Evolutionary conservation across 1,284 basidiomycete species (phyloP), one percentile per base, ranked within the genome.

Genomic region (Cutaneotrichosporon daszewskae): DNA sequence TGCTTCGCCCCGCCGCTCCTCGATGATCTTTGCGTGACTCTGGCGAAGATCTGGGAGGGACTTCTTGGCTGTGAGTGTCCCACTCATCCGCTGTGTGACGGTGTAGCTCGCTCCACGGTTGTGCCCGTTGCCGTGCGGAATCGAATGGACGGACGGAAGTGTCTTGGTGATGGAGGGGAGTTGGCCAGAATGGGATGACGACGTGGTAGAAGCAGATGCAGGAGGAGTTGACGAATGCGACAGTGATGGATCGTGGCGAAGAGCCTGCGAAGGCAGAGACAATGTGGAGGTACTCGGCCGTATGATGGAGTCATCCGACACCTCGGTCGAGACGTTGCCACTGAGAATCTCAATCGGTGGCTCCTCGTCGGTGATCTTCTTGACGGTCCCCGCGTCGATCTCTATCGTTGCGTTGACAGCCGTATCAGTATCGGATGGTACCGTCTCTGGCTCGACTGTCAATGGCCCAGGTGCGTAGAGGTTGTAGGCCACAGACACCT

Each of bases 21-120:
- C 56, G 27, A 71, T 69, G 50, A 69, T 76, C 72, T 60, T 79
- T 74, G 46, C 64, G 47, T 76, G 75, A 40, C 68, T 72, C 33
- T 79, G 80, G 18, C 86, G 79, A 37, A 95, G 72, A 61, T 95
- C 89, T 9, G 91, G 89, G 47, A 95, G 74, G 42, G 87, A 91
- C 70, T 92, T 88, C 72, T 88, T 90, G 24, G 76, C 74, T 1
- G 75, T 64, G 4, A 84, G 70, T 6, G 72, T 70, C 3, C 55
- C 64, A 34, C 64, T 68, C 8, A 62, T 51, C 8, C 69, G 57
- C 25, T 69, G 68, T 4, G 63, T 55, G 1, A 60, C 58, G 3
- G 64, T 66, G 46, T 60, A 65, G 51, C 69, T 69, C 9, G 64
- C 61, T 14, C 67, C 68, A 11, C 64, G 62, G 23, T 42, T 54